phyloP scores from a whole-genome alignment of 768 basidiomycete species.

The Auricularia cornea region DNA sequence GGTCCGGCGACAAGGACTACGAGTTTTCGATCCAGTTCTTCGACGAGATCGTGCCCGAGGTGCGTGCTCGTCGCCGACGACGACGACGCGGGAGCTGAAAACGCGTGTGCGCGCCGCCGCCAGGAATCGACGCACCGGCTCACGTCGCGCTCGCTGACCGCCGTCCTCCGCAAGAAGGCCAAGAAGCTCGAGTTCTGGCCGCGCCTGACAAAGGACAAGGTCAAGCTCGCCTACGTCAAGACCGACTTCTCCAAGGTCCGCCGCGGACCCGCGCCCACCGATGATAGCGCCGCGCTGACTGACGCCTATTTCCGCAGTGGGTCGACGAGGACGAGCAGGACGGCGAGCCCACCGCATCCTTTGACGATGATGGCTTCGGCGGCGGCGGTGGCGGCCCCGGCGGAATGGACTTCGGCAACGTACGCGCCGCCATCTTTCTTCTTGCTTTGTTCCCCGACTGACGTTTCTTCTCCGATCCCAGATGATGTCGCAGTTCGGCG shows the following conservation, averaged over 20 bases:
- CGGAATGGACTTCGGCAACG: slow-evolving; percentile 19
- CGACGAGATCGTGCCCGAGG: slow-evolving; percentile 69
- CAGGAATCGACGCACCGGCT: slow-evolving; percentile 56
- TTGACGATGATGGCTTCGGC: slow-evolving; percentile 33
- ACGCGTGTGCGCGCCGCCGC: neutral
- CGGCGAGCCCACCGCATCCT: slow-evolving; percentile 35
- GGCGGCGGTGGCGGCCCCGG: slow-evolving; percentile 34
- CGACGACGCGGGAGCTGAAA: slow-evolving; percentile 4
- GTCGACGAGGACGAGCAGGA: slow-evolving; percentile 97
- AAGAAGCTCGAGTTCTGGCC: slow-evolving; percentile 79
- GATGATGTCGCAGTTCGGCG: slow-evolving; percentile 9
- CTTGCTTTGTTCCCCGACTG: neutral
- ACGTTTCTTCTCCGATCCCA: neutral
- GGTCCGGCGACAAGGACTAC: slow-evolving; percentile 51
- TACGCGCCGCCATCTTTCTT: neutral
- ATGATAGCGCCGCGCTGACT: neutral
- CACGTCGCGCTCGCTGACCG: slow-evolving; percentile 56
- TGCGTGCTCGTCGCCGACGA: slow-evolving; percentile 23
- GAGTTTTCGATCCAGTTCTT: slow-evolving; percentile 71
- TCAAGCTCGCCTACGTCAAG: slow-evolving; percentile 75
- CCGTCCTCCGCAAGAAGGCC: slow-evolving; percentile 77
- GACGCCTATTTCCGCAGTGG: slow-evolving; percentile 39
- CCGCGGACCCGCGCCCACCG: slow-evolving; percentile 2
- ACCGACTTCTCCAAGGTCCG: slow-evolving; percentile 78
- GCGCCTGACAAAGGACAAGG: slow-evolving; percentile 81